Evolutionary conservation across 306 rosid species (phyloP).

Genomic region (Ziziphus jujuba): DNA sequence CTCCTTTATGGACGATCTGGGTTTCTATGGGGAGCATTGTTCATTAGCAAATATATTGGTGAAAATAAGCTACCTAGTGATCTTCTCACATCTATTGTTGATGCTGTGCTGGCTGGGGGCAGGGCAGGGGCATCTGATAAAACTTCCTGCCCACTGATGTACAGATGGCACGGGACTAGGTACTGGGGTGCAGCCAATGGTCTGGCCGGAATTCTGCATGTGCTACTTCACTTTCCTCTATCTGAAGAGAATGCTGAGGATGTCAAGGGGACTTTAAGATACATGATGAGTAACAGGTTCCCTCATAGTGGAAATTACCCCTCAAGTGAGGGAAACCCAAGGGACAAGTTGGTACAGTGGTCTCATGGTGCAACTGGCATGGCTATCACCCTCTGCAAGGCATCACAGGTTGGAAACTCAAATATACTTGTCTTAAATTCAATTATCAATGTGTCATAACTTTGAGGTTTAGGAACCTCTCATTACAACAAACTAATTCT

Average conservation of each 20-base stretch:
- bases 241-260: constrained; percentile 64
- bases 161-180: constrained; percentile 91
- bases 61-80: constrained; percentile 50
- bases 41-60: constrained; percentile 66
- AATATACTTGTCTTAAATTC: neutral
- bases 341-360: constrained; percentile 91
- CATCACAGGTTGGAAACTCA: constrained; percentile 61
- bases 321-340: constrained; percentile 82
- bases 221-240: constrained; percentile 74
- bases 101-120: constrained; percentile 84
- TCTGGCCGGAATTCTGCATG: constrained; percentile 78
- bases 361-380: constrained; percentile 88
- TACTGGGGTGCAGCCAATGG: constrained; percentile 91
- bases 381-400: constrained; percentile 81
- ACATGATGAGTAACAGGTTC: constrained; percentile 77
- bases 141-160: constrained; percentile 83
- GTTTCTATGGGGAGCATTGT: constrained; percentile 78
- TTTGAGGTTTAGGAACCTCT: too few relatives aligned
- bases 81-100: constrained; percentile 57
- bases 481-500: too few relatives aligned
- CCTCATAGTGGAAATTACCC: constrained; percentile 89
- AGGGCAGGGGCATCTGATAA: constrained; percentile 83
- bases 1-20: constrained; percentile 87
- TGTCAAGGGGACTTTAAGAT: constrained; percentile 70
- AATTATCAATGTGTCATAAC: too few relatives aligned